A percentile compares a stretch with the other conserved stretches of the same genome.
Evolutionary conservation across 2,329 filamentous ascomycete species (phyloP).

Genomic region (Sarocladiaceae sp.): DNA sequence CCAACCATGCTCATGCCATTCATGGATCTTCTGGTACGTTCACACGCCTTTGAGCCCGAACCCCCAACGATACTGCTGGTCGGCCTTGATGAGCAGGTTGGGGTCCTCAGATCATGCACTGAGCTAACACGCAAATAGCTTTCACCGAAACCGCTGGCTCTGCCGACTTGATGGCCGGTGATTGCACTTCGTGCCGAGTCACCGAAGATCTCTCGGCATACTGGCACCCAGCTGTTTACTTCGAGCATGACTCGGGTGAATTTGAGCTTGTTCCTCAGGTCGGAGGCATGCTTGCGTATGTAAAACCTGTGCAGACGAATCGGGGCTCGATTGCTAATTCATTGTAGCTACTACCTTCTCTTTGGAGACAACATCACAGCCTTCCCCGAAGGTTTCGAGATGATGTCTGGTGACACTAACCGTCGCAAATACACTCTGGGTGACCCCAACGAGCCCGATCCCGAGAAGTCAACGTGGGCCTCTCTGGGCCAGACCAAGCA

Average conservation of each 20-base stretch:
- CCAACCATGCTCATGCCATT: constrained; percentile 66
- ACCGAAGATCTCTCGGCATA: constrained; percentile 81
- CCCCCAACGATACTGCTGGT: constrained; percentile 12
- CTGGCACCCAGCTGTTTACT: constrained; percentile 77
- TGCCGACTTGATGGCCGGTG: constrained; percentile 49
- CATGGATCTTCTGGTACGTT: constrained; percentile 70
- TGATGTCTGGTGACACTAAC: constrained; percentile 69
- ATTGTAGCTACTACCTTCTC: constrained; percentile 73
- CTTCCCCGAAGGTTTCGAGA: constrained; percentile 72
- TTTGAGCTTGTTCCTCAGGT: constrained; percentile 65
- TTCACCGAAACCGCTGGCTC: constrained; percentile 2
- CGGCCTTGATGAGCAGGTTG: background rate
- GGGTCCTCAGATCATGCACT: background rate
- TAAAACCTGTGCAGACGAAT: constrained; percentile 19
- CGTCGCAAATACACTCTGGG: constrained; percentile 65
- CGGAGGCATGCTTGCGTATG: constrained; percentile 80
- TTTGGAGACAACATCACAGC: constrained; percentile 59
- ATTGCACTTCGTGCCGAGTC: constrained; percentile 78
- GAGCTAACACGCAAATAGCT: background rate
- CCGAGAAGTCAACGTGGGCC: constrained; percentile 64
- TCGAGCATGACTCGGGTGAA: constrained; percentile 58
- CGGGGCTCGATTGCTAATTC: background rate
- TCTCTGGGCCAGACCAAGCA: constrained; percentile 58
- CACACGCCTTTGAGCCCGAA: constrained; percentile 8
- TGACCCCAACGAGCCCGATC: constrained; percentile 57